These are phyloP conservation scores for Panaeolus papilionaceus DNA, from an alignment of 768 basidiomycete genomes.

Conservation along the genomic window DNA sequence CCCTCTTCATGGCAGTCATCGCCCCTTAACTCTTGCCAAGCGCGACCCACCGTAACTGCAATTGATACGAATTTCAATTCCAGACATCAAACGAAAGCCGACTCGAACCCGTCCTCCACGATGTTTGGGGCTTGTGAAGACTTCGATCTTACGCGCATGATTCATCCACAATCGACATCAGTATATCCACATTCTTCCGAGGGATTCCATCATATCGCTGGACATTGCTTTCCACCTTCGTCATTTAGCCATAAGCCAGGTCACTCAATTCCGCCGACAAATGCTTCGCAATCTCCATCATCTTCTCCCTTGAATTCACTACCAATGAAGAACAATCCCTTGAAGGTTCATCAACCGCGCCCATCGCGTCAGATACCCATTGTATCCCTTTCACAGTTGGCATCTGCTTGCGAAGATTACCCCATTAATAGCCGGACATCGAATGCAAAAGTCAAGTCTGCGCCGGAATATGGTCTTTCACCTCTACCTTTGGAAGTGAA, in stretches of 20 bases:
- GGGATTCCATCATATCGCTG: not conserved
- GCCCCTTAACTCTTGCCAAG: conserved; percentile 20
- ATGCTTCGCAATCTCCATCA: conserved; percentile 25
- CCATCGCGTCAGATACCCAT: conserved; percentile 53
- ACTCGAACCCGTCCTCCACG: conserved; percentile 21
- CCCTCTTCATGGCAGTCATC: conserved; percentile 24
- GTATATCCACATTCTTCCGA: conserved; percentile 14
- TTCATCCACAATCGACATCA: conserved; percentile 6
- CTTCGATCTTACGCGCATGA: conserved; percentile 14
- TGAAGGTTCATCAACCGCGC: conserved; percentile 52
- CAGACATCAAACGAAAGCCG: conserved; percentile 19
- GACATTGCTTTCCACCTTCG: conserved; percentile 2
- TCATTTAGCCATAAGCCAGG: conserved; percentile 12
- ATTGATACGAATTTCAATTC: conserved; percentile 27
- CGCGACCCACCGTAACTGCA: conserved; percentile 25
- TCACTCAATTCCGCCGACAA: conserved; percentile 8
- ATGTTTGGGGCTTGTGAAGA: conserved; percentile 19
- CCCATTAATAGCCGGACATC: conserved; percentile 26
- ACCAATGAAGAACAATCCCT: conserved; percentile 29
- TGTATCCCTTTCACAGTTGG: conserved; percentile 47
- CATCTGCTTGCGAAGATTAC: conserved; percentile 43
- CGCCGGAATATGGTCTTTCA: conserved; percentile 22
- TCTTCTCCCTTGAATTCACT: conserved; percentile 25
- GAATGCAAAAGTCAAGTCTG: conserved; percentile 17
- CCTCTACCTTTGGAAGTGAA: conserved; percentile 28